These are phyloP conservation scores for Phalaenopsis aphrodite DNA, from an alignment of 106 monocot species.

Conservation along the genomic window DNA sequence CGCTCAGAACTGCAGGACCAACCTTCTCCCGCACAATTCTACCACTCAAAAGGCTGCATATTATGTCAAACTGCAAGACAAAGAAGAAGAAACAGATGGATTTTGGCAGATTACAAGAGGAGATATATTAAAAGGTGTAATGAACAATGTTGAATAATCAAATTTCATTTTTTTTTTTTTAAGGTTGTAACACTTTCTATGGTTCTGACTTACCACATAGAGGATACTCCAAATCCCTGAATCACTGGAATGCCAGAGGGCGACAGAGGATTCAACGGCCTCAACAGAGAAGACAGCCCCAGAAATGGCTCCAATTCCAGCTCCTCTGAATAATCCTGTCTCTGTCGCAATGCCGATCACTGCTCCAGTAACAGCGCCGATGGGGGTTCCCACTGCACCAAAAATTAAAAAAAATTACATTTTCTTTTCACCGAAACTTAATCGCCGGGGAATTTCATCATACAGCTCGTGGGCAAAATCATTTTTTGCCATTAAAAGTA, in stretches of 20 bases:
- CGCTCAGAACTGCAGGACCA: constrained; percentile 70
- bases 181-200: neutral
- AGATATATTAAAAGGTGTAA: neutral
- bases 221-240: constrained; percentile 33
- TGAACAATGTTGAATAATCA: neutral
- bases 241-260: constrained; percentile 31
- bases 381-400: constrained; percentile 31
- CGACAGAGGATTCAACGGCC: constrained; percentile 35
- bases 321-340: constrained; percentile 31
- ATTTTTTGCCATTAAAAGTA: neutral
- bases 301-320: constrained; percentile 50
- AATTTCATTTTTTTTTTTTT: neutral
- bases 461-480: neutral
- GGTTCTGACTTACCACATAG: constrained; percentile 23
- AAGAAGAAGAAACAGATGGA: neutral
- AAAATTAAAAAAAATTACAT: neutral
- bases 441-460: neutral
- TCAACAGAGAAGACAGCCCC: constrained; percentile 55
- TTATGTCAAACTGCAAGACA: constrained; percentile 56
- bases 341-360: constrained; percentile 37
- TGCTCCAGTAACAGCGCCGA: constrained; percentile 39
- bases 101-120: neutral
- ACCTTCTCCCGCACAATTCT: constrained; percentile 73
- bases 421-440: neutral
- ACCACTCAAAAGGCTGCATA: constrained; percentile 65